A percentile compares a stretch with the other conserved stretches of the same genome.
phyloP scores from a whole-genome alignment of 331 rosid species.

The Quercus tomentella region DNA sequence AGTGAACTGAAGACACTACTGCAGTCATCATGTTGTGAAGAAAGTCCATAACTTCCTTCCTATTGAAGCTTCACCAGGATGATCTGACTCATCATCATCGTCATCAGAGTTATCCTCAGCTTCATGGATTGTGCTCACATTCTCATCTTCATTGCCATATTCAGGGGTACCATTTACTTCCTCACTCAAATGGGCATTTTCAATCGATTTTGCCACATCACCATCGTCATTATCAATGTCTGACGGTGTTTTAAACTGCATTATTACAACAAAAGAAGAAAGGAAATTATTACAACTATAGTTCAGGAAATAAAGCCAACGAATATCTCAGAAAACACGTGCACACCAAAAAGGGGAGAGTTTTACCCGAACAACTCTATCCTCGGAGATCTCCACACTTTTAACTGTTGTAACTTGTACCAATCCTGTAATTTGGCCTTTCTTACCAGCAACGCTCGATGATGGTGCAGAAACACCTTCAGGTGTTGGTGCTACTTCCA shows the following conservation, averaged over 20 bases:
- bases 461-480: constrained; percentile 38
- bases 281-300: background rate
- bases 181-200: constrained; percentile 14
- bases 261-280: background rate
- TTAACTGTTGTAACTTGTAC: constrained; percentile 40
- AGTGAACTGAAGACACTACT: constrained; percentile 7
- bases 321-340: background rate
- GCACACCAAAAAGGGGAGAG: constrained; percentile 1
- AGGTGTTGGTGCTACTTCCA: constrained; percentile 25
- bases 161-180: constrained; percentile 44
- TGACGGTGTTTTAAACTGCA: constrained; percentile 54
- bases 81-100: constrained; percentile 38
- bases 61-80: constrained; percentile 52
- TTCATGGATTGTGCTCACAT: constrained; percentile 37
- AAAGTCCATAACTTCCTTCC: constrained; percentile 72
- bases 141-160: constrained; percentile 33
- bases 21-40: constrained; percentile 62
- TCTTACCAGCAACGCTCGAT: constrained; percentile 30
- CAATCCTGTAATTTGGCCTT: constrained; percentile 9
- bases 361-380: constrained; percentile 65
- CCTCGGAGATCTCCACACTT: constrained; percentile 37
- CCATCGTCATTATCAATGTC: constrained; percentile 35
- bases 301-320: constrained; percentile 12
- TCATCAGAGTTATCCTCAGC: constrained; percentile 34
- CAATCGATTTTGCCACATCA: constrained; percentile 33